Percentiles rank a stretch among this genome's conserved stretches.
phyloP scores from a whole-genome alignment of 805 yeast genomes.

The Metschnikowia peoriensis region DNA sequence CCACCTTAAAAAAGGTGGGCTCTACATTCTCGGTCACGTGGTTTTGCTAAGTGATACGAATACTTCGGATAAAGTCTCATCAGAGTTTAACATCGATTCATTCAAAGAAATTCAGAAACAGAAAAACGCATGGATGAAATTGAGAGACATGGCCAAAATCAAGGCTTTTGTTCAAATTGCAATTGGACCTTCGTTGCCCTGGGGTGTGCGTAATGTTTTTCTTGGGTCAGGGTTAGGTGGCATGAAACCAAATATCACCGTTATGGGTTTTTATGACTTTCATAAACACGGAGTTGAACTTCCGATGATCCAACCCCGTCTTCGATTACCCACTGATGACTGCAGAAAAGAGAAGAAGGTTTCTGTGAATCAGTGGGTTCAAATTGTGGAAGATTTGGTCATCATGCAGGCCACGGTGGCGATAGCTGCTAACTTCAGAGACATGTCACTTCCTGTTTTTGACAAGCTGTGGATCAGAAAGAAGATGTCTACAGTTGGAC shows the following conservation, averaged over 20 bases:
- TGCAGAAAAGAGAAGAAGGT: slow-evolving; percentile 71
- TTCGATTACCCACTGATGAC: slow-evolving; percentile 67
- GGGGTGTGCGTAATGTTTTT: slow-evolving; percentile 94
- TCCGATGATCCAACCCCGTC: slow-evolving; percentile 24
- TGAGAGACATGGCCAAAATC: slow-evolving; percentile 72
- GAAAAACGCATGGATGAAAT: slow-evolving; percentile 76
- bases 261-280: slow-evolving; percentile 82
- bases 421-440: slow-evolving; percentile 82
- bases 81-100: slow-evolving; percentile 39
- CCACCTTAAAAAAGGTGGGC: slow-evolving; percentile 91
- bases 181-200: slow-evolving; percentile 79
- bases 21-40: slow-evolving; percentile 91
- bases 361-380: slow-evolving; percentile 82
- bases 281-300: slow-evolving; percentile 37
- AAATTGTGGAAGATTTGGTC: slow-evolving; percentile 84
- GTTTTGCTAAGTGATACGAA: slow-evolving; percentile 51
- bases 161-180: slow-evolving; percentile 95
- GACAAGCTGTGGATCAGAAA: slow-evolving; percentile 17
- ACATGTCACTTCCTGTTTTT: slow-evolving; percentile 58
- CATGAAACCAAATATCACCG: slow-evolving; percentile 95
- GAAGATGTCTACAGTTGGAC: slow-evolving; percentile 1
- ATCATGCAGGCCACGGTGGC: slow-evolving; percentile 90
- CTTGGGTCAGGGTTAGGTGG: slow-evolving; percentile 97
- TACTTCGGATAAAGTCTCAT: slow-evolving; percentile 12
- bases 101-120: slow-evolving; percentile 70